phyloP scores from a whole-genome alignment of 2,329 filamentous ascomycete species.

The Neodidymelliopsis sp. region DNA sequence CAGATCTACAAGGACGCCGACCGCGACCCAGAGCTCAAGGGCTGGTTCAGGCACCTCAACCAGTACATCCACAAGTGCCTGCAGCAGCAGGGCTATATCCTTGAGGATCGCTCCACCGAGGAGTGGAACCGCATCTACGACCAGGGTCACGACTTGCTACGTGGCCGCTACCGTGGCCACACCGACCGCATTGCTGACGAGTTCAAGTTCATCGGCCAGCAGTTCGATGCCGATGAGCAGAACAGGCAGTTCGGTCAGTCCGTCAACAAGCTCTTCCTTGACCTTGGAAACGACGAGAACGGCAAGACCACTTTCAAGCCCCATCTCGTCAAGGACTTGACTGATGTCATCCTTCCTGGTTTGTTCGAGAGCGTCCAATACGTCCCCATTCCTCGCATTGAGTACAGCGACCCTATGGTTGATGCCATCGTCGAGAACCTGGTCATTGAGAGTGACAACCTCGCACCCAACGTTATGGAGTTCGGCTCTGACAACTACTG shows the following conservation, averaged over 20 bases:
- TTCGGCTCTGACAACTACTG: slow-evolving; percentile 92
- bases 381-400: slow-evolving; percentile 90
- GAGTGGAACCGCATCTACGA: slow-evolving; percentile 90
- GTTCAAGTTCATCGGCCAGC: slow-evolving; percentile 84
- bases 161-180: slow-evolving; percentile 85
- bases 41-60: slow-evolving; percentile 86
- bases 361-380: slow-evolving; percentile 87
- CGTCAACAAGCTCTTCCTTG: slow-evolving; percentile 83
- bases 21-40: slow-evolving; percentile 81
- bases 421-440: slow-evolving; percentile 95
- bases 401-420: slow-evolving; percentile 83
- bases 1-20: slow-evolving; percentile 88
- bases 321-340: slow-evolving; percentile 87
- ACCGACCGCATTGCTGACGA: slow-evolving; percentile 89
- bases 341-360: slow-evolving; percentile 82
- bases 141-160: slow-evolving; percentile 82
- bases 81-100: slow-evolving; percentile 88
- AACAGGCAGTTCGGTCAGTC: slow-evolving; percentile 82
- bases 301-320: slow-evolving; percentile 92
- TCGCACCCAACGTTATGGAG: slow-evolving; percentile 91
- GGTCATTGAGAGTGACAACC: slow-evolving; percentile 93
- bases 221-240: slow-evolving; percentile 87
- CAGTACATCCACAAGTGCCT: slow-evolving; percentile 81
- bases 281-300: slow-evolving; percentile 85
- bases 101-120: slow-evolving; percentile 78